Base-by-base conservation (phyloP, 768 basidiomycete species). In the Amanita exitialis region DNA sequence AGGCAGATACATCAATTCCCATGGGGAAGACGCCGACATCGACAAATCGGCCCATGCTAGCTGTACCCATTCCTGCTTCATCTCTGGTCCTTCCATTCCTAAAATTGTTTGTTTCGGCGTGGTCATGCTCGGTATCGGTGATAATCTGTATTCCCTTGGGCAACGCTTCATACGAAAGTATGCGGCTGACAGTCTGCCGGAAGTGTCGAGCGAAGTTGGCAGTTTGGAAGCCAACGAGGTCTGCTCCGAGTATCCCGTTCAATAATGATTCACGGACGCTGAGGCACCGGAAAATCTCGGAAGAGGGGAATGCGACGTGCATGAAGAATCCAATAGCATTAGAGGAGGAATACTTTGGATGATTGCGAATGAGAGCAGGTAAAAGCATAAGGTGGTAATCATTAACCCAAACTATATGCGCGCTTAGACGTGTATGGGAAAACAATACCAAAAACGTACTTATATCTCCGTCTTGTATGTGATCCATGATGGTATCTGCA, bases 381-480 rank as follows among this genome's bases (percentile, higher is more conserved):
- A 96, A 79, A 44, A 98, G 83, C 74, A 96, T 86, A 44, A 98
- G 82, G 61, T 99, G 95, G 66, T 97, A 99, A 69, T 98, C 95
- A 66, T 99, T 92, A 3, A 90, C 76, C 84, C 84, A 88, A 58
- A 89, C 75, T 77, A 54, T 6, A 36, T 36, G 38, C 7, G 10
- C 15, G 49, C 13, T 25, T 35, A 38, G 52, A 42, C 21, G 12
- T 13, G 44, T 20, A 36, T 28, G 21, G 16, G 20, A 4, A 32
- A 34, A 57, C 61, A 10, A 30, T 44, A 23, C 23, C 41, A 28
- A 34, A 15, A 3, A 57, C 61, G 34, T 41, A 79, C 75, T 80
- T 61, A 98, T 81, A 64, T 99, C 95, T 44, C 95, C 95, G 20
- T 90, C 87, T 56, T 79, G 75, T 66, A 91, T 92, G 41, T 81